Base-by-base conservation (phyloP, 2,329 filamentous ascomycete species). In the Beauveria varroae region DNA sequence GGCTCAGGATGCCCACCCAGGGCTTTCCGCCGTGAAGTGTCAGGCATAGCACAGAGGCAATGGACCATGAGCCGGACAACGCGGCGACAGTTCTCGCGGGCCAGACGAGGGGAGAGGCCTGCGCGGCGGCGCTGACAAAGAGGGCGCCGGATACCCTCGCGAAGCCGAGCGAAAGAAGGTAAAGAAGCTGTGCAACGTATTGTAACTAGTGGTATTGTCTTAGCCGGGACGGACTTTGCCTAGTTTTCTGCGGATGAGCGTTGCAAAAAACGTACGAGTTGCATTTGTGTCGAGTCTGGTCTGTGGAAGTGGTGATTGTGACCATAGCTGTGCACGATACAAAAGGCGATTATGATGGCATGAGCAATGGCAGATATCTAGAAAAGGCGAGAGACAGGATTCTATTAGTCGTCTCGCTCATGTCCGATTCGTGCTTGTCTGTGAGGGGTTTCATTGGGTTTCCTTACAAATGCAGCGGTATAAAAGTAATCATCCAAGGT, bases 401-500 rank as follows among this genome's bases (percentile, higher is more conserved):
- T 14, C 10, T 34, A 5, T 52, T 52, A 52, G 28, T 37, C 28
- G 30, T 22, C 49, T 51, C 12, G 9, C 30, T 34, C 30, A 30
- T 1, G 28, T 10, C 26, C 26, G 26, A 28, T 30, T 30, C 28
- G 28, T 30, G 8, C 26, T 24, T 12, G 5, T n/a, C 9, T 9
- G 18, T 46, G 24, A 26, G 26, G 6, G 41, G 12, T 4, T 22
- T 47, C 5, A 5, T 47, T 8, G 30, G 5, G 34, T 26, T 47
- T 14, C 26, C 55, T 57, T 57, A 59, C 57, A 49, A 59, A 59
- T 24, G 57, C 37, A 46, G 37, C 20, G n/a, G 49, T 47, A 41
- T 51, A 59, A 16, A 24, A n/a, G 24, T 59, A 59, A 24, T 59
- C 47, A 22, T 59, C 57, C 14, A 59, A 16, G 6, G 3, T n/a